Conservation (phyloP, 1,139 yeast genomes). For the Pichiaceae sp. region DNA sequence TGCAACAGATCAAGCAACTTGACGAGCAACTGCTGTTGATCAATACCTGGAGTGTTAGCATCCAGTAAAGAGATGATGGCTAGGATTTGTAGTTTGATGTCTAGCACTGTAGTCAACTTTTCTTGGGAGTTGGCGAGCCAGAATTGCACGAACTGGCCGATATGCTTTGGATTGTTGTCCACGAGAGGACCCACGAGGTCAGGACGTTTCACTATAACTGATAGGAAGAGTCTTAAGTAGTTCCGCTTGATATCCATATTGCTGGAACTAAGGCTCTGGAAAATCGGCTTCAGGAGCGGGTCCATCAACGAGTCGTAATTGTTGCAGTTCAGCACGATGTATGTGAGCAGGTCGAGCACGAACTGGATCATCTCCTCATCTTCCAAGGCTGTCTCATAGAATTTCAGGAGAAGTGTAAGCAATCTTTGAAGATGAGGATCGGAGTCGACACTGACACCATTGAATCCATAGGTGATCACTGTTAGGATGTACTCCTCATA, state of each 20-base stretch:
- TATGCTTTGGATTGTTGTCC: slow-evolving; percentile 20
- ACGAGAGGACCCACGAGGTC: slow-evolving; percentile 30
- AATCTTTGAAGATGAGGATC: slow-evolving; percentile 10
- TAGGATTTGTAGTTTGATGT: slow-evolving; percentile 45
- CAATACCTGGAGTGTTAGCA: slow-evolving; percentile 7
- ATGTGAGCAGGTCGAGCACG: slow-evolving; percentile 6
- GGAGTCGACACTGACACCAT: slow-evolving; percentile 14
- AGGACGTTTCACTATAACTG: slow-evolving; percentile 18
- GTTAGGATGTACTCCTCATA: slow-evolving; percentile 44
- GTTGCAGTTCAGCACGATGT: slow-evolving; percentile 6
- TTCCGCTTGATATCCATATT: slow-evolving; percentile 1
- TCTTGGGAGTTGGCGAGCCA: slow-evolving; percentile 39
- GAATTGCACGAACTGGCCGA: slow-evolving; percentile 31
- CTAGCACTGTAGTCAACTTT: slow-evolving; percentile 47
- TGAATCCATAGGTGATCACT: slow-evolving; percentile 40
- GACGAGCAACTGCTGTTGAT: slow-evolving; percentile 17
- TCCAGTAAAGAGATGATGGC: slow-evolving; percentile 22
- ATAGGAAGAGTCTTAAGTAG: slow-evolving; percentile 1
- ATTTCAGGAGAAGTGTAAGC: slow-evolving; percentile 10
- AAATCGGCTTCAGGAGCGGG: slow-evolving; percentile 3
- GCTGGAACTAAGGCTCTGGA: not conserved
- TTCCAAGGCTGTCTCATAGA: slow-evolving; percentile 9
- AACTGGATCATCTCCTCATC: slow-evolving; percentile 8
- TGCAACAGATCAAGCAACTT: slow-evolving; percentile 35
- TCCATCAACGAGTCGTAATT: not conserved